Percentiles rank a stretch among this genome's conserved stretches.
phyloP scores from a whole-genome alignment of 345 rosid genomes.

The Lepidium sativum region DNA sequence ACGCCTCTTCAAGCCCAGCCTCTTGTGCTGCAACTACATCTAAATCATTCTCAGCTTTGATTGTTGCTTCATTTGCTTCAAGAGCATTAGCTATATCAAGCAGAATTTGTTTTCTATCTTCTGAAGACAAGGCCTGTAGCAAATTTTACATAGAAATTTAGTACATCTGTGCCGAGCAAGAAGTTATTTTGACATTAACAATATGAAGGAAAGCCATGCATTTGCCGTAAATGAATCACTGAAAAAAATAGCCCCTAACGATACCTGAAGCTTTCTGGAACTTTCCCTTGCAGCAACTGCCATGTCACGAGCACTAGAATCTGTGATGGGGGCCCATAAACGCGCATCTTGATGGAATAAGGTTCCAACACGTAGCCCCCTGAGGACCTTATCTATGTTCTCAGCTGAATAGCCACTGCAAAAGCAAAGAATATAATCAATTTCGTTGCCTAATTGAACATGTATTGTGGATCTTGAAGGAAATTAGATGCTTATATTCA shows the following conservation, averaged over 20 bases:
- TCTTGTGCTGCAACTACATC: slow-evolving; percentile 71
- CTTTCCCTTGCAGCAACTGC: slow-evolving; percentile 93
- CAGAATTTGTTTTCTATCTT: slow-evolving; percentile 65
- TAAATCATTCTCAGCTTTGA: slow-evolving; percentile 63
- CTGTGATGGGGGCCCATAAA: slow-evolving; percentile 51
- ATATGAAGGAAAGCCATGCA: neutral
- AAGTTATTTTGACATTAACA: neutral
- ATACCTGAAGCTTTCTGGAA: slow-evolving; percentile 88
- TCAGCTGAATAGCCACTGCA: slow-evolving; percentile 70
- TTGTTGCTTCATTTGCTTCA: slow-evolving; percentile 61
- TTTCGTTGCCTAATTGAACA: neutral
- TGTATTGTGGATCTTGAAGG: neutral
- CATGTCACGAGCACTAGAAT: slow-evolving; percentile 64
- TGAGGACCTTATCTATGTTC: slow-evolving; percentile 72
- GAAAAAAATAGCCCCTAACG: neutral
- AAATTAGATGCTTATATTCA: neutral
- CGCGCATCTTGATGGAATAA: slow-evolving; percentile 91
- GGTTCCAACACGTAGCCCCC: slow-evolving; percentile 83
- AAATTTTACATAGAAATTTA: slow-evolving; percentile 4
- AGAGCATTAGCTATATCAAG: slow-evolving; percentile 73
- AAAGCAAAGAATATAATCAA: slow-evolving; percentile 18
- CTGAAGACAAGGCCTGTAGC: slow-evolving; percentile 71
- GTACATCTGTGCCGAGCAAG: neutral
- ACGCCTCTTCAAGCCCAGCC: slow-evolving; percentile 63
- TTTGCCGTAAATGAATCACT: neutral